A percentile compares a stretch with the other conserved stretches of the same genome.
Evolutionary conservation across 2,329 filamentous ascomycete species (phyloP).

Genomic region (Lasiodiplodia theobromae): DNA sequence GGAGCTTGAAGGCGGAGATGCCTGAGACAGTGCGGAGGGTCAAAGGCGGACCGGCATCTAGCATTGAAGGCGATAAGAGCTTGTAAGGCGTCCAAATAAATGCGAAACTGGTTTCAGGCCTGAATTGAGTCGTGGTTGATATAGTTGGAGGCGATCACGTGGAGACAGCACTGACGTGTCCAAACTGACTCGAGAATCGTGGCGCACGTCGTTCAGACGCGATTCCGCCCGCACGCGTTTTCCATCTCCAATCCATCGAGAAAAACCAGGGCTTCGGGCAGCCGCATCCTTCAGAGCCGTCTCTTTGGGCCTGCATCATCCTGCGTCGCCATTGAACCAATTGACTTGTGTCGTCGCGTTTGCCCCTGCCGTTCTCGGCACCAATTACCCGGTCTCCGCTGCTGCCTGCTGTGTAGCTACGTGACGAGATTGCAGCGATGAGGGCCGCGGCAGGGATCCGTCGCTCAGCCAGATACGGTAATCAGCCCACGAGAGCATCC

Average conservation of each 20-base stretch:
- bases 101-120: background rate
- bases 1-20: background rate
- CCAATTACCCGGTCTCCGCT: background rate
- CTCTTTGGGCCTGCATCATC: background rate
- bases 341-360: background rate
- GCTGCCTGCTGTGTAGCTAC: constrained; percentile 3
- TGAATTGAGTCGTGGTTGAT: no score
- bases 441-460: constrained; percentile 7
- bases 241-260: background rate
- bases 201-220: background rate
- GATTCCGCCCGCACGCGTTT: constrained; percentile 15
- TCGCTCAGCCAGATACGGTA: constrained; percentile 22
- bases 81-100: no score
- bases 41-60: no score
- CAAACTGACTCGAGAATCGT: constrained; percentile 5
- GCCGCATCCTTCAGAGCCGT: background rate
- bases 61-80: no score
- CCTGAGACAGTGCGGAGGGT: no score
- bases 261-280: background rate
- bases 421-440: background rate
- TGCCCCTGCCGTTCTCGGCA: background rate
- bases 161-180: constrained; percentile 10
- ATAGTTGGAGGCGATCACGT: background rate
- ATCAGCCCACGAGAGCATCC: background rate
- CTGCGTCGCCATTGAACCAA: background rate